phyloP scores from a whole-genome alignment of 108 stramenopile species.

The Halocafeteria seosinensis region DNA sequence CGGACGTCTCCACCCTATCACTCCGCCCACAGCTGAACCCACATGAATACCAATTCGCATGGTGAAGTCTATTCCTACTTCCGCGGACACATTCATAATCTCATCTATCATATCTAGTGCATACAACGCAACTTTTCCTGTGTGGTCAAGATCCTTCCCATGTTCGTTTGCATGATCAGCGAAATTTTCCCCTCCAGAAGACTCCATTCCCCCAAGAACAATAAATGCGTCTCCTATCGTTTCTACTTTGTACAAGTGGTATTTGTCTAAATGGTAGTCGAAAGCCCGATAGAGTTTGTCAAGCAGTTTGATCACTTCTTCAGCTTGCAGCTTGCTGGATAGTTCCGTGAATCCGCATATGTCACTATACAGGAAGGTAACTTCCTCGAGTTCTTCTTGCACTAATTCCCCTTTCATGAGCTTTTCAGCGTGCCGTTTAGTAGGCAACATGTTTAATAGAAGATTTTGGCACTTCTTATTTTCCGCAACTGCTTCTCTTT shows the following conservation, averaged over 20 bases:
- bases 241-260: conserved; percentile 28
- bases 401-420: background rate
- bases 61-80: conserved; percentile 16
- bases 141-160: background rate
- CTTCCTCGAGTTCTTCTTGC: conserved; percentile 7
- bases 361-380: conserved; percentile 29
- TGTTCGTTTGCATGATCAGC: background rate
- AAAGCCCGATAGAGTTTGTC: conserved; percentile 23
- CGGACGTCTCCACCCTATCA: conserved; percentile 30
- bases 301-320: conserved; percentile 19
- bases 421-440: background rate
- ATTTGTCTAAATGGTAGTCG: conserved; percentile 12
- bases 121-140: background rate
- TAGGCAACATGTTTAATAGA: conserved; percentile 26
- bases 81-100: conserved; percentile 15
- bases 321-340: conserved; percentile 5
- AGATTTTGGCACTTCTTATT: conserved; percentile 12
- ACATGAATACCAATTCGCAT: conserved; percentile 38
- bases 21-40: conserved; percentile 27
- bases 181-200: background rate
- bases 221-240: conserved; percentile 33
- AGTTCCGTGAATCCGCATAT: conserved; percentile 28
- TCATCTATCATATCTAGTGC: conserved; percentile 24
- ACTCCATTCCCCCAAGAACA: conserved; percentile 16
- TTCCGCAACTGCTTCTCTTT: no score